These are phyloP conservation scores for Heritiera littoralis DNA, from an alignment of 345 rosid species.

Conservation along the genomic window DNA sequence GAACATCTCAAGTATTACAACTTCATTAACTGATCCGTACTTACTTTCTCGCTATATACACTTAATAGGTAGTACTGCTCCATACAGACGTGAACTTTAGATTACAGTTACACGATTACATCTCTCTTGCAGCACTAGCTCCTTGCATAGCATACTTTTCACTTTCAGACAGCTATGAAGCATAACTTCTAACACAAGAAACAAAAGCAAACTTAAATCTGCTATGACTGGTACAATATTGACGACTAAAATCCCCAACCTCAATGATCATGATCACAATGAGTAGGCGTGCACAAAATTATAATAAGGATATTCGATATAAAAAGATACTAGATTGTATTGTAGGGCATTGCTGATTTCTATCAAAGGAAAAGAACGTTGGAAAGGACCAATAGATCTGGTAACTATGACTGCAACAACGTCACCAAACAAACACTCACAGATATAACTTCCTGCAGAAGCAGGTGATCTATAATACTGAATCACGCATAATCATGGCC, in stretches of 20 bases:
- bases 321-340: constrained; percentile 2
- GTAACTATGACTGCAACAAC: constrained; percentile 11
- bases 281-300: constrained; percentile 16
- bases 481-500: constrained; percentile 48
- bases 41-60: constrained; percentile 6
- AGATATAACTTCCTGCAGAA: not conserved
- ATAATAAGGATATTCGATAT: constrained; percentile 4
- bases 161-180: constrained; percentile 1
- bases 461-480: not conserved
- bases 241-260: constrained; percentile 1
- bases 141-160: not conserved
- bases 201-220: constrained; percentile 4
- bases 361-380: not conserved
- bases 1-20: not conserved
- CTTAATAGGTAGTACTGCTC: constrained; percentile 1
- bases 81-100: not conserved
- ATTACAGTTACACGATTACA: not conserved
- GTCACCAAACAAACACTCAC: constrained; percentile 8
- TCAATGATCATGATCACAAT: constrained; percentile 1
- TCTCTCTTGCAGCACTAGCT: not conserved
- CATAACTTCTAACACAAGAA: not conserved
- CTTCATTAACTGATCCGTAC: constrained; percentile 1
- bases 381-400: not conserved
- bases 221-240: not conserved
- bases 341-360: constrained; percentile 6